Base-by-base conservation (phyloP, 1,139 yeast species). In the Hanseniaspora sp. region DNA sequence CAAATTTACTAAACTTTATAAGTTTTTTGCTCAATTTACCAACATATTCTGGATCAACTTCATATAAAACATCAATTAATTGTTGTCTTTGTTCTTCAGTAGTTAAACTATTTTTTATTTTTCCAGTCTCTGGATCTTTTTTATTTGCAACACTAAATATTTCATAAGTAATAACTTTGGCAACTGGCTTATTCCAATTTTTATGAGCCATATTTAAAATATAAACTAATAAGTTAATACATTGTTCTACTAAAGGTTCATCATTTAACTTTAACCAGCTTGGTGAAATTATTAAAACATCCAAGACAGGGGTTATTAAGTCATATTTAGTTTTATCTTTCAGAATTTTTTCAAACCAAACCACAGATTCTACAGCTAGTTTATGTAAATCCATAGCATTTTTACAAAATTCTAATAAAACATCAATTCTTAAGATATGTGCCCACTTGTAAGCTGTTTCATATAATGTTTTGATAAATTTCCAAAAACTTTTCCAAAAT, bases 201-300 rank as follows among this genome's bases (percentile, higher is more conserved):
- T 78, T 81, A 33, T 70, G 69, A 0, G 88, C 84, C 53, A 84
- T 67, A 59, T 80, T 84, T 53, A 86, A 72, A 0, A 87, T 82
- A 52, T 77, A 76, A 55, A 81, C 75, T 11, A 86, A 86, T 57
- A 86, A 72, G 35, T 74, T 75, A 12, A 86, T 90, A 71, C 95
- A 86, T 0, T 88, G 77, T 40, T 78, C 79, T 47, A 88, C 72
- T 46, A 90, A 71, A 2, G 87, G 82, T 11, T 78, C 72, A 67
- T 90, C 96, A 56, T 90, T 87, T 52, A 90, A 71, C 58, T 95
- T 74, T 41, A 90, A 71, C 94, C 96, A 86, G 39, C 80, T 81
- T 48, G 86, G 73, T 71, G 85, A 79, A 57, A 79, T 72, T 30
- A 74, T 73, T 59, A 83, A 80, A 0, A 87, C 53, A 44, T 48